Conservation (phyloP, 2,329 filamentous ascomycete species). For the Dissoconium aciculare region DNA sequence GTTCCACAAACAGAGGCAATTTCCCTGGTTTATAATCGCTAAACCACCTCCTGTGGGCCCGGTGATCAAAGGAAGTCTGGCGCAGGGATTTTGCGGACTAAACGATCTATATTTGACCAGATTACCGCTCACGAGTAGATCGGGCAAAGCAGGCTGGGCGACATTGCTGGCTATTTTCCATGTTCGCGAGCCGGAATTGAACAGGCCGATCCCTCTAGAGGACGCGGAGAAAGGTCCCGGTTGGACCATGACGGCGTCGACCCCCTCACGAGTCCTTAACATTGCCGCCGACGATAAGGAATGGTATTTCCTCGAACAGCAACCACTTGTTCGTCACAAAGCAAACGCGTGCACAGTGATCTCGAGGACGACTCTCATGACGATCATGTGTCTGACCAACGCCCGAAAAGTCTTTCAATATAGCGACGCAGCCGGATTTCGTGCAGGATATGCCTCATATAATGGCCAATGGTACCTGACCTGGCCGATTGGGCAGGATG, state of each 20-base stretch:
- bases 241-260: no score
- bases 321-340: constrained; percentile 1
- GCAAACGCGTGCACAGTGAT: constrained; percentile 2
- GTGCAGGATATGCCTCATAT: constrained; percentile 3
- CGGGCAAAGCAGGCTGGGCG: constrained; percentile 1
- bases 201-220: background rate
- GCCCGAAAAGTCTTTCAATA: constrained; percentile 2
- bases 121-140: background rate
- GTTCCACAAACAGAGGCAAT: constrained; percentile 1
- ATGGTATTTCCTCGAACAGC: constrained; percentile 1
- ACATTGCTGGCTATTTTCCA: constrained; percentile 1
- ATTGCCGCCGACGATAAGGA: background rate
- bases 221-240: constrained; percentile 1
- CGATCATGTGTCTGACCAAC: constrained; percentile 3
- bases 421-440: constrained; percentile 3
- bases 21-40: constrained; percentile 1
- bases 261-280: no score
- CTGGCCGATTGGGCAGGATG: constrained; percentile 2
- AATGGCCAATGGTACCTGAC: constrained; percentile 3
- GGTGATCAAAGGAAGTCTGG: background rate
- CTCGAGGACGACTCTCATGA: constrained; percentile 2
- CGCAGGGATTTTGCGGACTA: background rate
- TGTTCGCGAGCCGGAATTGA: background rate
- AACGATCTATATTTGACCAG: background rate
- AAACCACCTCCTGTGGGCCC: constrained; percentile 2